These are phyloP conservation scores for Davidsoniella eucalypti DNA, from an alignment of 2,329 filamentous ascomycete species.

Conservation along the genomic window DNA sequence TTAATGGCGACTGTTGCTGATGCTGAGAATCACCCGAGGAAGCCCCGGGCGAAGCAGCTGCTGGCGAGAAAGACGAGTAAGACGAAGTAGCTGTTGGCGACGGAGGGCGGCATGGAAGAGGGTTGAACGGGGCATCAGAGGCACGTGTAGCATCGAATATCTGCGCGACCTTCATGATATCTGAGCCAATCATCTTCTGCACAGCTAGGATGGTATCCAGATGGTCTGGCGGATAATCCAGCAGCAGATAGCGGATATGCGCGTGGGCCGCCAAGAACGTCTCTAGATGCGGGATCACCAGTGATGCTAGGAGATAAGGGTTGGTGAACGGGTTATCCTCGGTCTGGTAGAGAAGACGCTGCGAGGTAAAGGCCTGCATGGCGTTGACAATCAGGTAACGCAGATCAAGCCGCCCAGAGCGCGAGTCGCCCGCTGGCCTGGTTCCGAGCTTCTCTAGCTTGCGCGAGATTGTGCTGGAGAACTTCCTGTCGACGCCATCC, in stretches of 20 bases:
- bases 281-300: conserved; percentile 44
- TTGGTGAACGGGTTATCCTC: conserved; percentile 38
- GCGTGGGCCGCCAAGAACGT: conserved; percentile 38
- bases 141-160: conserved; percentile 30
- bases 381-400: conserved; percentile 43
- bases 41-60: not conserved
- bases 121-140: conserved; percentile 7
- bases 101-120: conserved; percentile 14
- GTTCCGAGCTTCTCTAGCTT: conserved; percentile 39
- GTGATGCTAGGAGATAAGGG: conserved; percentile 36
- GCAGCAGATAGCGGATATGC: conserved; percentile 37
- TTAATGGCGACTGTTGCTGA: conserved; percentile 20
- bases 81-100: conserved; percentile 18
- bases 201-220: conserved; percentile 39
- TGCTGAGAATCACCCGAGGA: conserved; percentile 8
- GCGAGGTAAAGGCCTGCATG: conserved; percentile 40
- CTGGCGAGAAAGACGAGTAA: conserved; percentile 14
- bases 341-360: conserved; percentile 31
- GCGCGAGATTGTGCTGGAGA: conserved; percentile 30
- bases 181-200: conserved; percentile 38
- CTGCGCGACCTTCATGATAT: conserved; percentile 41
- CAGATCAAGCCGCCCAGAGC: conserved; percentile 41
- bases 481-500: conserved; percentile 33
- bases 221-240: conserved; percentile 42
- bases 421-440: conserved; percentile 31